A percentile compares a stretch with the other conserved stretches of the same genome.
Conservation (phyloP, 306 rosid genomes). For the Malus orientalis region DNA sequence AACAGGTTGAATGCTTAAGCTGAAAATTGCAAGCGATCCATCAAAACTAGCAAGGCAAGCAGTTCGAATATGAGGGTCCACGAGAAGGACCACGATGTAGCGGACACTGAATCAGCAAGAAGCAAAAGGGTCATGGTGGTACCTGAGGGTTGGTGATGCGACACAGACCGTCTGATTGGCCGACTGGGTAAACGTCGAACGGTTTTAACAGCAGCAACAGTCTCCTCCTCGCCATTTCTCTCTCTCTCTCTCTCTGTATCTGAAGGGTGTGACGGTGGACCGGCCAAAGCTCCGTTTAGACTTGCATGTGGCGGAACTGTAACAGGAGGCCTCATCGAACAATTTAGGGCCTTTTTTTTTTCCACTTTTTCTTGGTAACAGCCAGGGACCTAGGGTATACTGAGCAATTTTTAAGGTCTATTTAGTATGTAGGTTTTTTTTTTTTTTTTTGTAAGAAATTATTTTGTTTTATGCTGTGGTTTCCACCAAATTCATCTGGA, state of each 20-base stretch:
- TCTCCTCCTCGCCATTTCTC: constrained; percentile 46
- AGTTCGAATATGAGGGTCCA: not conserved
- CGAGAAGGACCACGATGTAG: not conserved
- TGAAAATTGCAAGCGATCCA: not conserved
- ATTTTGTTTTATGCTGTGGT: too few species aligned
- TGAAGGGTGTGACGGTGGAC: not conserved
- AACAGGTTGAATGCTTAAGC: constrained; percentile 24
- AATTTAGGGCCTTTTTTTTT: not conserved
- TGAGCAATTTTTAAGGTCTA: too few species aligned
- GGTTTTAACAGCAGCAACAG: constrained; percentile 59
- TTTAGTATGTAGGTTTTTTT: too few species aligned
- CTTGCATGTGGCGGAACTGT: not conserved
- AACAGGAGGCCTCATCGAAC: not conserved
- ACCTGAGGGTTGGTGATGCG: constrained; percentile 52
- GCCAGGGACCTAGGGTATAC: not conserved
- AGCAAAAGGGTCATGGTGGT: not conserved
- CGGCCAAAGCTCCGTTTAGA: not conserved
- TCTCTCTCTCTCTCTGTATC: not conserved
- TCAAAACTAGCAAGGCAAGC: not conserved
- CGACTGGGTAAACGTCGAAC: constrained; percentile 35
- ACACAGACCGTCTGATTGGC: constrained; percentile 26
- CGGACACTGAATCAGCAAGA: not conserved
- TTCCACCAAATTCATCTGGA: too few species aligned
- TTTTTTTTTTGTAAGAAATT: too few species aligned
- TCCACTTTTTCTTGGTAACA: too few species aligned